Base-by-base conservation (phyloP, 129 eudicot species). In the Mikania micrantha region DNA sequence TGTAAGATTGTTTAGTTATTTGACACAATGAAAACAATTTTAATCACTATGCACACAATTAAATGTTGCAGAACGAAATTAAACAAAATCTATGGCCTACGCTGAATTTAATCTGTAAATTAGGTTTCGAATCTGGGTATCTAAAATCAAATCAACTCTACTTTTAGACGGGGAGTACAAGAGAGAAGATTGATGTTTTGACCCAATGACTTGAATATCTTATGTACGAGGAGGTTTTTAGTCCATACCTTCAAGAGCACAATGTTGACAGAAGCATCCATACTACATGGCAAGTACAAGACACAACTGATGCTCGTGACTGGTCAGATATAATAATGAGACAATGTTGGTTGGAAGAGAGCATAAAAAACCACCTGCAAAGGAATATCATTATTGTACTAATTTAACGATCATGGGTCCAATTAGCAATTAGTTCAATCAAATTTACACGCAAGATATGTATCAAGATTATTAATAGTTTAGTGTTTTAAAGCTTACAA, bases 271-370 rank as follows among this genome's bases (percentile, higher is more conserved):
- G 71, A 21, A 77, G 16, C 31, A 74, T 58, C 9, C 44, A 47
- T 70, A 80, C 73, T 58, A 83, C 52, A 83, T 47, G 53, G n/a
- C 20, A 59, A 74, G 74, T 36, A 71, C 32, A 68, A 22, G 49
- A 78, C 78, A 77, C 72, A 80, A 73, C 73, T 77, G 82, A 61
- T 77, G 80, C 88, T 78, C 74, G 41, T 61, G 58, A 80, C 39
- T 66, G 66, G 71, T 53, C 53, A 64, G 64, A 53, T 54, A 75
- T 71, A 74, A 71, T 74, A 38, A 74, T 63, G 79, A 75, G 66
- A 75, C 38, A 20, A 57, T 29, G 8, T 31, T 34, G 70, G 61
- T 31, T 20, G 56, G 59, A 62, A 74, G 78, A 78, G 81, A 71
- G 50, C 66, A 61, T 76, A n/a, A n/a, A n/a, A n/a, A n/a, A n/a